Base-by-base conservation (phyloP, 768 basidiomycete species). In the Zangia roseola region DNA sequence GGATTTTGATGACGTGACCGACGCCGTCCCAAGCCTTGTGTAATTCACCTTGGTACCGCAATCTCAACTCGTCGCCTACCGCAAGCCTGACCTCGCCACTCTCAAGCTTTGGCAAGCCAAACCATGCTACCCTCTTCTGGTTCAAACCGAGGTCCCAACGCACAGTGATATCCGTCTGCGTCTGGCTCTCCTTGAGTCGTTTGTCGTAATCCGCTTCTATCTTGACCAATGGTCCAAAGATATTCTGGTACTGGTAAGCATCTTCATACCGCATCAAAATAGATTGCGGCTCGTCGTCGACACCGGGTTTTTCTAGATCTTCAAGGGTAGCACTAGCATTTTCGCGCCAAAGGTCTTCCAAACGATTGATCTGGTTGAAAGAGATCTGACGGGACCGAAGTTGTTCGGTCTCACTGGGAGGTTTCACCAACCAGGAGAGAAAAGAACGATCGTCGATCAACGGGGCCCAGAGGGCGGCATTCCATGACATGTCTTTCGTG, bases 181-280 rank as follows among this genome's bases (percentile, higher is more conserved):
- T 98, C 73, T 99, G 97, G 52, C 92, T 91, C 69, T 99, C 97
- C 71, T 99, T 99, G 61, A 98, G 78, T 46, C 86, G 81, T 72
- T 97, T 97, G 65, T 99, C 97, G 61, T 97, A 99, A 72, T 99
- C 97, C 2, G 97, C 97, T 64, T 99, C 97, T 58, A 99, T 98
- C 74, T 99, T 99, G 69, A 99, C 97, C 39, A 99, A 81, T 14
- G 97, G 97, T 5, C 97, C 97, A 61, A 98, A 95, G 47, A 99
- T 98, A 65, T 99, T 99, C 74, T 99, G 97, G 67, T 99, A 99
- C 62, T 98, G 97, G 64, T 98, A 99, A 38, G 97, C 97, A 67
- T 99, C 97, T 65, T 98, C 95, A 68, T 99, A 99, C 55, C 85
- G 86, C 45, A 89, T 71, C 20, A 95, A 65, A 53, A 99, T 88